A percentile compares a stretch with the other conserved stretches of the same genome.
These are phyloP conservation scores for Pseudogymnoascus sp. DNA, from an alignment of 2,329 filamentous ascomycete genomes.

Conservation along the genomic window DNA sequence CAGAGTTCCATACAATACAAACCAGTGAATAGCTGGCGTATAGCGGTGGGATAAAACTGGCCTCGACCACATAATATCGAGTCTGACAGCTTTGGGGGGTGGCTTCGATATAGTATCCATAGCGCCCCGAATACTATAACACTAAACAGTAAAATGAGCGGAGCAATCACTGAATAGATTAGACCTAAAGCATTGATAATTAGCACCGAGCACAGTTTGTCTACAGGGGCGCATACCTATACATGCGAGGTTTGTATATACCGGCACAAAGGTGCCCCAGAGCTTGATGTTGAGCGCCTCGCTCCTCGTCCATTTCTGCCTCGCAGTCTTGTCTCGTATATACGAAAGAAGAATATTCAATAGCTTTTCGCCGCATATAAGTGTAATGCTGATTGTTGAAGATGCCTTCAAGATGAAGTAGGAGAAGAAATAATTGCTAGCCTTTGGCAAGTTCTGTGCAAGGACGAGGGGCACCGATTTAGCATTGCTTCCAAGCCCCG, in stretches of 20 bases:
- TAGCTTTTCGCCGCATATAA: conserved; percentile 12
- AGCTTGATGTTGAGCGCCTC: not conserved
- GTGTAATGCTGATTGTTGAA: conserved; percentile 12
- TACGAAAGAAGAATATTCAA: conserved; percentile 5
- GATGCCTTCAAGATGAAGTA: conserved; percentile 18
- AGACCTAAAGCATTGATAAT: conserved; percentile 38
- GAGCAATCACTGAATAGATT: too few relatives aligned
- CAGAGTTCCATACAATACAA: conserved; percentile 20
- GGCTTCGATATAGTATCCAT: conserved; percentile 56
- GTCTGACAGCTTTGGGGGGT: not conserved
- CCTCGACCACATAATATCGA: conserved; percentile 55
- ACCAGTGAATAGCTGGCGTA: conserved; percentile 19
- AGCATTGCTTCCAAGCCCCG: conserved; percentile 23
- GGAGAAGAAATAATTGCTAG: conserved; percentile 21
- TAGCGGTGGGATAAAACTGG: conserved; percentile 33
- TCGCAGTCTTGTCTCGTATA: conserved; percentile 1
- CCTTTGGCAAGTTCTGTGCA: conserved; percentile 16
- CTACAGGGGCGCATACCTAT: conserved; percentile 11
- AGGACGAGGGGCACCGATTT: conserved; percentile 1
- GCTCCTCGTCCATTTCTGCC: conserved; percentile 5
- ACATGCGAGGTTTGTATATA: conserved; percentile 31
- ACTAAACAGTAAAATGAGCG: conserved; percentile 82
- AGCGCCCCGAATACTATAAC: conserved; percentile 80
- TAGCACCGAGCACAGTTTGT: conserved; percentile 10
- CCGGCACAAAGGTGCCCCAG: conserved; percentile 72